Base-by-base conservation (phyloP, 495 filamentous ascomycete species). In the Annulohypoxylon stygium region DNA sequence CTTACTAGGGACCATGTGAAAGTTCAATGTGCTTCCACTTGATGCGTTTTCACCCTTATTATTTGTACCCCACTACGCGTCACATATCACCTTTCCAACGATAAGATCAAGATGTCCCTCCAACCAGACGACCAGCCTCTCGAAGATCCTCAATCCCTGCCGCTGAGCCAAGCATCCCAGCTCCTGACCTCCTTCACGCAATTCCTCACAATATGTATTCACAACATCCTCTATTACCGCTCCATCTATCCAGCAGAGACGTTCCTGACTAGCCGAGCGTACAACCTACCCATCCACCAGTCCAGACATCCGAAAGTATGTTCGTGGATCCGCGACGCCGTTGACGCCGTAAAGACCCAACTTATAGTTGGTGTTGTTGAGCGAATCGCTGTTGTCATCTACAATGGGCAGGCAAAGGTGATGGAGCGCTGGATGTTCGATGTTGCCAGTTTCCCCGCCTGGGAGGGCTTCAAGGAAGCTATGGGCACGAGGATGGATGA, bases 201-300 rank as follows among this genome's bases (percentile, higher is more conserved):
- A 78, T 98, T 98, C 84, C 90, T 99, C 51, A 93, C 89, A 64
- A 90, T 96, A 47, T 90, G 93, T 71, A 92, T 95, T 78, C 96
- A 99, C 84, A 96, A 95, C 75, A 93, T 98, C 78, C 90, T 99
- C 70, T 97, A 93, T 83, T 89, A 95, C 70, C 92, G 96, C 66
- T 79, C 81, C 68, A 89, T 98, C 78, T 99, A 99, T 79, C 94
- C 95, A 0, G 81, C 83, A 59, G 79, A 87, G 25, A 92, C 94
- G 53, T 98, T 98, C 83, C 86, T 97, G 65, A 88, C 90, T 39
- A 90, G 91, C 18, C 90, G 91, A 69, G 93, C 91, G 73, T 98
- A 94, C 87, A 96, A 97, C 81, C 91, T 93, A 69, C 90, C 94
- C 26, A 92, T 97, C 43, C 90, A 93, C 74, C 95, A 98, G 81